Evolutionary conservation across 805 yeast species (phyloP), one percentile per base, ranked within the genome.

Genomic region (Kluyveromyces starmeri): DNA sequence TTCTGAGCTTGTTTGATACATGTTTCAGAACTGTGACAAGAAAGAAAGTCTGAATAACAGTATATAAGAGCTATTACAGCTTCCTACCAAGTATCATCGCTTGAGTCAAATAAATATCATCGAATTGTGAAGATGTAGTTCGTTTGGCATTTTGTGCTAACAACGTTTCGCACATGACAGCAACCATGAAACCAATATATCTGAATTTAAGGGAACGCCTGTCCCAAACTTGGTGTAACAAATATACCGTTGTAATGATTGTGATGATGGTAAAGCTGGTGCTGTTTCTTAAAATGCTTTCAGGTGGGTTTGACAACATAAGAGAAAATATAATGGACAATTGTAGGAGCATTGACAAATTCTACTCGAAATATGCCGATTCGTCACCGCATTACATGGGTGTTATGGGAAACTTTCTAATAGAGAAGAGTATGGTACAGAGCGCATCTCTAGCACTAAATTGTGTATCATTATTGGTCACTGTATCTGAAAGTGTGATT

Each of bases 181-280:
- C n/a, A n/a, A n/a, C n/a, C n/a, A 26, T 26, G 28, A 6, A 9
- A 26, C 28, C 44, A 6, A 38, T 36, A 20, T 76, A 70, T 47
- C 58, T 80, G 24, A 64, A 63, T 28, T 51, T 75, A 3, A 48
- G 54, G 13, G 86, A 79, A 39, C 51, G 71, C 30, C 44, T 80
- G 5, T 67, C 83, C 3, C 92, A 83, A 47, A 54, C 71, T 7
- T 75, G 82, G 74, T 48, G 83, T 14, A 82, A 84, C 49, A 70
- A 74, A 38, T 73, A 71, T 48, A 69, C 94, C 1, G 39, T 86
- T 1, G 48, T 73, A 2, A 38, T 78, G 10, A 43, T 73, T 0
- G 52, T 89, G 2, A 62, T 80, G 7, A 59, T 76, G 1, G 42
- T 83, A 3, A 85, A 85, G 47, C 46, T 88, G 2, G 44, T 64